Evolutionary conservation across 192 early-diverging fungal species (phyloP).

Genomic region (Podila horticola): DNA sequence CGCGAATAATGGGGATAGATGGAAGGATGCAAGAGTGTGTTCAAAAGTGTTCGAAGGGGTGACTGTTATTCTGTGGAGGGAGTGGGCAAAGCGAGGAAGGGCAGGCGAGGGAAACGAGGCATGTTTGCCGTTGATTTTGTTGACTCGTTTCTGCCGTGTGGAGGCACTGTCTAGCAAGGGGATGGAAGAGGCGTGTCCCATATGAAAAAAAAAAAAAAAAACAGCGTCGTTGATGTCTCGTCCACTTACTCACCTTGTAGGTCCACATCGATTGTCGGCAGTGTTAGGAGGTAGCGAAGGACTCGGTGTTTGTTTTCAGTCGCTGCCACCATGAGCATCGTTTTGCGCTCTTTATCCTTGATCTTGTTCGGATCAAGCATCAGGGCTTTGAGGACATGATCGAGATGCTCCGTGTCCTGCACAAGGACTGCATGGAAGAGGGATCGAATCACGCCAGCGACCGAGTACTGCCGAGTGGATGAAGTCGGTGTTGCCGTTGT

Average conservation of each 20-base stretch:
- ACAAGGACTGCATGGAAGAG: constrained; percentile 53
- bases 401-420: constrained; percentile 48
- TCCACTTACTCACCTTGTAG: constrained; percentile 30
- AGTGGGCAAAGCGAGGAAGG: no score
- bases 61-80: no score
- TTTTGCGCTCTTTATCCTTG: constrained; percentile 50
- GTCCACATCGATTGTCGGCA: constrained; percentile 31
- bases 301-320: constrained; percentile 51
- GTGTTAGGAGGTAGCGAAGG: constrained; percentile 24
- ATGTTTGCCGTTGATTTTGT: no score
- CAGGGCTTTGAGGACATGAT: constrained; percentile 45
- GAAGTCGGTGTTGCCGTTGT: constrained; percentile 14
- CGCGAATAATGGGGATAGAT: no score
- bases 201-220: background rate
- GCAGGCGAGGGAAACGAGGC: no score
- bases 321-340: constrained; percentile 56
- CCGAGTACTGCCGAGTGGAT: constrained; percentile 28
- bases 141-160: no score
- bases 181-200: background rate
- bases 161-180: background rate
- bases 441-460: constrained; percentile 43
- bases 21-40: no score
- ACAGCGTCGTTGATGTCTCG: background rate
- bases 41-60: no score
- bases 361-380: constrained; percentile 43